Evolutionary conservation across 345 rosid species (phyloP).

Genomic region (Cardiospermum halicacabum): DNA sequence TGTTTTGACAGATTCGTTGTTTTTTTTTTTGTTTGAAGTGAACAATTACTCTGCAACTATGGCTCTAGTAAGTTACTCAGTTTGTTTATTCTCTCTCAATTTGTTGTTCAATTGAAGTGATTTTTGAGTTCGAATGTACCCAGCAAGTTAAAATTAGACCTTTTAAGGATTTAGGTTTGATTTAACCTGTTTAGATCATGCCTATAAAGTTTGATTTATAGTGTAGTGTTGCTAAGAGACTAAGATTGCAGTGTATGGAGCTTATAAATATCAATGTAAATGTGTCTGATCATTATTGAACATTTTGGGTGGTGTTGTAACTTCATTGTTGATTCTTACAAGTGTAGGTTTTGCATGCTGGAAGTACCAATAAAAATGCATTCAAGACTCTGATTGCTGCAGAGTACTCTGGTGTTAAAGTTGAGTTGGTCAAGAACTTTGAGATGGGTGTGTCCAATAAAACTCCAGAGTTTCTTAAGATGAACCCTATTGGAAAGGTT

Average conservation of each 20-base stretch:
- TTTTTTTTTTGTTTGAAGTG: background rate
- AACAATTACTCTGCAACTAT: background rate
- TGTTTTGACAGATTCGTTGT: background rate
- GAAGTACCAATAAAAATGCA: constrained; percentile 60
- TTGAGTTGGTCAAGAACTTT: constrained; percentile 49
- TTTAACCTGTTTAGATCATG: too few relatives aligned
- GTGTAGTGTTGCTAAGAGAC: too few relatives aligned
- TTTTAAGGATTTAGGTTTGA: too few relatives aligned
- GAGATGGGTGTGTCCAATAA: constrained; percentile 83
- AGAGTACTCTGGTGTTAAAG: constrained; percentile 69
- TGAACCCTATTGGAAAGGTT: constrained; percentile 96
- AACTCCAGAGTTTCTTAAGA: constrained; percentile 72
- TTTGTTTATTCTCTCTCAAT: background rate
- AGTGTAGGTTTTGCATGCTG: constrained; percentile 59
- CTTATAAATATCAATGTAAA: too few relatives aligned
- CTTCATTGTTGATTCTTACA: too few relatives aligned
- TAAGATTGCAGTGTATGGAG: too few relatives aligned
- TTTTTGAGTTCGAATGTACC: too few relatives aligned
- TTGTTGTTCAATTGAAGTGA: background rate
- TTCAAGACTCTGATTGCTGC: constrained; percentile 71
- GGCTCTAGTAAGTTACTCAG: constrained; percentile 12
- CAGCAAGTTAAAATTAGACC: too few relatives aligned
- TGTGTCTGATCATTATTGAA: too few relatives aligned
- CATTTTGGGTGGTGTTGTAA: too few relatives aligned
- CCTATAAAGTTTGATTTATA: too few relatives aligned